Conservation (phyloP, 345 rosid species). For the Salix brachista region DNA sequence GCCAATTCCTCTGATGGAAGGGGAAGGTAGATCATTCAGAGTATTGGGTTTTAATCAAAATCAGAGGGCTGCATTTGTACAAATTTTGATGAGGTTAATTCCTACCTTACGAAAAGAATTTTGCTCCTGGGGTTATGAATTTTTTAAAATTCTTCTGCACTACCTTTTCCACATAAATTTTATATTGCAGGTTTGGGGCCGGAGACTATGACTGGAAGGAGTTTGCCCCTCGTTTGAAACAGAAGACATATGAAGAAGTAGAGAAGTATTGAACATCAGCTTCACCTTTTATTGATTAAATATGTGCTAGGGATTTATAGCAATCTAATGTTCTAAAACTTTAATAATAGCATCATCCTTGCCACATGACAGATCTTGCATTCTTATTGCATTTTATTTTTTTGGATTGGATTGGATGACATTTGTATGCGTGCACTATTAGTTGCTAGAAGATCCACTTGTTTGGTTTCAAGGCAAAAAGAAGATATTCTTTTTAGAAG, state of each 20-base stretch:
- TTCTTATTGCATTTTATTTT: not conserved
- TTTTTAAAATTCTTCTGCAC: not conserved
- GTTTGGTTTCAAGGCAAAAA: not conserved
- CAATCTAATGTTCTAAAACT: not conserved
- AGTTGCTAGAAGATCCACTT: not conserved
- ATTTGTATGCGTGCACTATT: not conserved
- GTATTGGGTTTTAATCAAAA: slow-evolving; percentile 90
- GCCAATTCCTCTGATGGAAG: slow-evolving; percentile 95
- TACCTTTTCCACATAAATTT: not conserved
- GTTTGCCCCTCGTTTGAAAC: slow-evolving; percentile 79
- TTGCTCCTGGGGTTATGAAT: not conserved
- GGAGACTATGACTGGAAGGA: slow-evolving; percentile 93
- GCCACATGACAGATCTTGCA: not conserved
- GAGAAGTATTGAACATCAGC: slow-evolving; percentile 44
- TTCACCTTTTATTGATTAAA: not conserved
- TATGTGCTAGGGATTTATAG: not conserved
- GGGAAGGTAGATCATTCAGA: slow-evolving; percentile 92
- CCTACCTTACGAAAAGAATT: not conserved
- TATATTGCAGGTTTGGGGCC: slow-evolving; percentile 68
- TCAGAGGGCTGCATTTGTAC: slow-evolving; percentile 93
- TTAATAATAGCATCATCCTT: not conserved
- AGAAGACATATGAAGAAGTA: slow-evolving; percentile 87
- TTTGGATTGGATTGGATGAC: not conserved
- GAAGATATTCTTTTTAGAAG: not conserved
- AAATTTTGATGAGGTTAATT: slow-evolving; percentile 80